Conservation (phyloP, 805 yeast genomes). For the Komagataella ulmi region DNA sequence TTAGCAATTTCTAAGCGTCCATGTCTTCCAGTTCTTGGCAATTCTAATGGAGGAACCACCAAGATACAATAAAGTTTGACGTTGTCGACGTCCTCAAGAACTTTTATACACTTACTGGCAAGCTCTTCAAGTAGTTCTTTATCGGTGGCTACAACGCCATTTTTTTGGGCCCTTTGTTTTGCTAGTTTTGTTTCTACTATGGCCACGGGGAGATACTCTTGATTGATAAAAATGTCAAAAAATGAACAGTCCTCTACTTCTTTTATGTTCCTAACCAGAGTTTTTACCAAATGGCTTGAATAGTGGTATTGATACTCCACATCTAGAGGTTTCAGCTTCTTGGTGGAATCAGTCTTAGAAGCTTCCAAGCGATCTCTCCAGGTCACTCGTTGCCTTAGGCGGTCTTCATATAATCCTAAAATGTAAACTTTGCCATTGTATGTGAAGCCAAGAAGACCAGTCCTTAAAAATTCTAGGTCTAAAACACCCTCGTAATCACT, state of each 20-base stretch:
- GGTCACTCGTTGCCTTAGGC: slow-evolving; percentile 65
- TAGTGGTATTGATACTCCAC: slow-evolving; percentile 52
- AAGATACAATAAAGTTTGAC: slow-evolving; percentile 73
- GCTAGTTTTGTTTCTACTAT: slow-evolving; percentile 44
- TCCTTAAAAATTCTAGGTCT: slow-evolving; percentile 73
- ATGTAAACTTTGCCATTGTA: slow-evolving; percentile 81
- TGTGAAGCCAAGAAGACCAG: slow-evolving; percentile 83
- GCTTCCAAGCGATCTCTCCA: slow-evolving; percentile 38
- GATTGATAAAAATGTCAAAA: slow-evolving; percentile 69
- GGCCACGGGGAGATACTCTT: slow-evolving; percentile 74
- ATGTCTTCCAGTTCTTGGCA: slow-evolving; percentile 74
- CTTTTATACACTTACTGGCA: slow-evolving; percentile 29
- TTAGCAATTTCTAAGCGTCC: slow-evolving; percentile 92
- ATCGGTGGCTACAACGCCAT: slow-evolving; percentile 8
- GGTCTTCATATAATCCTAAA: slow-evolving; percentile 82
- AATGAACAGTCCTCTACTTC: slow-evolving; percentile 84
- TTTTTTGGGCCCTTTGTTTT: background rate
- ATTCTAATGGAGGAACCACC: slow-evolving; percentile 64
- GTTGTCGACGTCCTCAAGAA: slow-evolving; percentile 44
- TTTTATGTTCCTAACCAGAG: slow-evolving; percentile 69
- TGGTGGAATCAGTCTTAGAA: slow-evolving; percentile 8
- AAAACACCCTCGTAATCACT: slow-evolving; percentile 56
- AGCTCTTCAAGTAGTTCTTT: slow-evolving; percentile 32
- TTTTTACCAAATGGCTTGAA: slow-evolving; percentile 74
- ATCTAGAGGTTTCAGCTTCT: slow-evolving; percentile 6